Percentiles rank a stretch among this genome's conserved stretches.
phyloP scores from a whole-genome alignment of 306 rosid genomes.

The Hylodesmum podocarpum region DNA sequence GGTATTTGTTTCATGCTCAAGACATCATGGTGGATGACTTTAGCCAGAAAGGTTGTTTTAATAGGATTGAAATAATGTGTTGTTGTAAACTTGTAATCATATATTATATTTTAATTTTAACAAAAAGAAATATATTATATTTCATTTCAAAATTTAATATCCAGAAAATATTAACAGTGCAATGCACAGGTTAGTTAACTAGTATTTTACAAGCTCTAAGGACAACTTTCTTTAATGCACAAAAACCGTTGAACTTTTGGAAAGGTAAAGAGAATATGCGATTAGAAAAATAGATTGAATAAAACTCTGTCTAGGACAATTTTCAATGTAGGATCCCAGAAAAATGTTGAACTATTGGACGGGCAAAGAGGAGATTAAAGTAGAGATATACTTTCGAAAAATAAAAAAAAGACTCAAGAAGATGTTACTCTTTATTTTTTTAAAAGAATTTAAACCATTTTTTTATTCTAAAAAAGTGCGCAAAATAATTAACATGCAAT shows the following conservation, averaged over 20 bases:
- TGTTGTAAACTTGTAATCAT: too few species aligned
- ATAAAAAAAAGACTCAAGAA: too few species aligned
- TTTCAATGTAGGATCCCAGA: slow-evolving; percentile 19
- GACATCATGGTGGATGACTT: not conserved
- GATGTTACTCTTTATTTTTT: too few species aligned
- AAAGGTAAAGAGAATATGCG: not conserved
- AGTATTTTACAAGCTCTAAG: not conserved
- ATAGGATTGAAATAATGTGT: not conserved
- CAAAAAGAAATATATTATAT: too few species aligned
- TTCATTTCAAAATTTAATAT: too few species aligned
- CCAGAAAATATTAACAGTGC: too few species aligned
- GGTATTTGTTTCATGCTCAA: not conserved
- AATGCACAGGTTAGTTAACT: too few species aligned
- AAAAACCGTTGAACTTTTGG: not conserved
- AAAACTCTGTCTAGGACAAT: not conserved
- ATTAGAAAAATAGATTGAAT: not conserved
- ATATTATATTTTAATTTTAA: too few species aligned
- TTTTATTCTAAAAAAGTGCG: too few species aligned
- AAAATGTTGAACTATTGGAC: not conserved
- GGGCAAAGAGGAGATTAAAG: not conserved
- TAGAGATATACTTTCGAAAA: too few species aligned
- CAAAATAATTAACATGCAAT: too few species aligned
- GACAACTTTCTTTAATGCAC: not conserved
- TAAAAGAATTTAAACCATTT: too few species aligned
- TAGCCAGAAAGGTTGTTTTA: not conserved